These are phyloP conservation scores for Aechmea fasciata DNA, from an alignment of 176 grass and related monocot genomes.

Conservation along the genomic window DNA sequence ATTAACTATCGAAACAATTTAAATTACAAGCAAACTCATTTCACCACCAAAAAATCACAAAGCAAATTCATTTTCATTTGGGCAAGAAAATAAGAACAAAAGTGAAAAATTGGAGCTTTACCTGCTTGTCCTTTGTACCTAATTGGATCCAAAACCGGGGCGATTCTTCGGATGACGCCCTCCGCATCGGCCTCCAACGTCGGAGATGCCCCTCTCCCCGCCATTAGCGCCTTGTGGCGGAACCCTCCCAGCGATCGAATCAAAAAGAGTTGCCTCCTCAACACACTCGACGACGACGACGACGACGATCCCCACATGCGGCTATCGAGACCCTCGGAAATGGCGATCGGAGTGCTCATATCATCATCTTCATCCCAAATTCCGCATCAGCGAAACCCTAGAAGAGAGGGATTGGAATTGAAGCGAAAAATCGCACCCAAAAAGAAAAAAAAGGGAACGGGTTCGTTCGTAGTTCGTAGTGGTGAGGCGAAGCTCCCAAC, in stretches of 20 bases:
- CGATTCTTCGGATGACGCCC: conserved; percentile 57
- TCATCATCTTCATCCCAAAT: conserved; percentile 1
- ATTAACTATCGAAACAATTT: no score
- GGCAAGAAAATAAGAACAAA: not conserved
- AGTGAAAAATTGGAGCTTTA: not conserved
- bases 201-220: not conserved
- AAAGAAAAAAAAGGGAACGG: no score
- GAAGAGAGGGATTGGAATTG: no score
- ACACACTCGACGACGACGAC: conserved; percentile 19
- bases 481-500: no score
- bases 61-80: not conserved
- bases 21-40: not conserved
- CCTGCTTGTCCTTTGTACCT: conserved; percentile 88
- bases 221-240: not conserved
- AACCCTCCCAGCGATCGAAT: conserved; percentile 21
- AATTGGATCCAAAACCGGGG: conserved; percentile 49
- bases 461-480: no score
- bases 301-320: conserved; percentile 50
- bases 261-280: conserved; percentile 62
- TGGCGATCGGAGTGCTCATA: conserved; percentile 8
- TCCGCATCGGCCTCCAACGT: conserved; percentile 62
- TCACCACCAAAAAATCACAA: not conserved
- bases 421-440: no score
- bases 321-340: conserved; percentile 8
- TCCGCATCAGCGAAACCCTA: not conserved